Percentiles rank a stretch among this genome's conserved stretches.
phyloP scores from a whole-genome alignment of 768 basidiomycete species.

The Tephrocybe rancida region DNA sequence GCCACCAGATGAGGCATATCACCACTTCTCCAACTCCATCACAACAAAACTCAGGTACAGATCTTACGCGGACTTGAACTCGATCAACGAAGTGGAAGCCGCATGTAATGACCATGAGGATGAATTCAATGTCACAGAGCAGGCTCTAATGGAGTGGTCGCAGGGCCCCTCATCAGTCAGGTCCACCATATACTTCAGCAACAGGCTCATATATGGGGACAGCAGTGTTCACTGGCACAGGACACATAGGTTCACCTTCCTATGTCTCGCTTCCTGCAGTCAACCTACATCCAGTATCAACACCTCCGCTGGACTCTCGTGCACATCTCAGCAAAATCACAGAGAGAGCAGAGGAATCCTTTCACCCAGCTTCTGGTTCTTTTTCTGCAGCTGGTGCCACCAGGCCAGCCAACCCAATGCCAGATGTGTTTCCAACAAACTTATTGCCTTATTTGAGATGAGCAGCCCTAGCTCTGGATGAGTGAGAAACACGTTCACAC shows the following conservation, averaged over 20 bases:
- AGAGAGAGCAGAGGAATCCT: constrained; percentile 74
- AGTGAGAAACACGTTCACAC: constrained; percentile 55
- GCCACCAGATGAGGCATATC: constrained; percentile 53
- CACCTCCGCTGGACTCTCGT: constrained; percentile 36
- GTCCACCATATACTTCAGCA: constrained; percentile 39
- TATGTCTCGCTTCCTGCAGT: constrained; percentile 45
- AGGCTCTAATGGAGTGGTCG: constrained; percentile 70
- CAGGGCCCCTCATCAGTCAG: constrained; percentile 44
- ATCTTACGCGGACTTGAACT: constrained; percentile 56
- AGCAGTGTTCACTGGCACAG: constrained; percentile 31
- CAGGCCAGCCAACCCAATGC: constrained; percentile 41
- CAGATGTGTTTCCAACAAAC: constrained; percentile 57
- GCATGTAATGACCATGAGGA: constrained; percentile 67
- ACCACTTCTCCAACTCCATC: constrained; percentile 54
- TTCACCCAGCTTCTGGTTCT: constrained; percentile 56
- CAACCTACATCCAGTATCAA: constrained; percentile 33
- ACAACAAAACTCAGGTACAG: constrained; percentile 32
- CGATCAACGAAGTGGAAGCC: constrained; percentile 74
- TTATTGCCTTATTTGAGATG: constrained; percentile 74
- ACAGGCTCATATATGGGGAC: constrained; percentile 40
- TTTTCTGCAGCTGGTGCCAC: constrained; percentile 32
- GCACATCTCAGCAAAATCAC: constrained; percentile 74
- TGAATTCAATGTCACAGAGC: constrained; percentile 66
- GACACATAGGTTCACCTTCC: constrained; percentile 49
- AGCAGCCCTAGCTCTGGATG: constrained; percentile 47